Evolutionary conservation across 345 rosid species (phyloP).

Genomic region (Limnanthes douglasii): DNA sequence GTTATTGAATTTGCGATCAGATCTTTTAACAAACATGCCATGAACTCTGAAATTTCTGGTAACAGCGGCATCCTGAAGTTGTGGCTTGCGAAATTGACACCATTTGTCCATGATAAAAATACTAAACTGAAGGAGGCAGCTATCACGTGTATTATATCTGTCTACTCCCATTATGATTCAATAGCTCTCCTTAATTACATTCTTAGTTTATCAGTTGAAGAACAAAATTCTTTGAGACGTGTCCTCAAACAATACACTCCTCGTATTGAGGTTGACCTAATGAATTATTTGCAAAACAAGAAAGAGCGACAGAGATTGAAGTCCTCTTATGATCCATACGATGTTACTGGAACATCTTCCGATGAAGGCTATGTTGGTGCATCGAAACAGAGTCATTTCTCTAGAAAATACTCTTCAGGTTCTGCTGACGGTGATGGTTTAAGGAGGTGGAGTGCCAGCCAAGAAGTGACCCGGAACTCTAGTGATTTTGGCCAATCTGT

Average conservation of each 20-base stretch:
- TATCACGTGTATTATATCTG: constrained; percentile 85
- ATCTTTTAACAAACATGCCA: constrained; percentile 75
- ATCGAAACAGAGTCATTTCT: constrained; percentile 53
- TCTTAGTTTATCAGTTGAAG: constrained; percentile 91
- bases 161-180: constrained; percentile 77
- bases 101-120: constrained; percentile 80
- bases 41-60: constrained; percentile 66
- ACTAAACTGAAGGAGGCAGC: constrained; percentile 91
- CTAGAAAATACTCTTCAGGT: constrained; percentile 75
- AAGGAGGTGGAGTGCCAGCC: constrained; percentile 77
- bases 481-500: constrained; percentile 30
- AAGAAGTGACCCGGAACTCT: constrained; percentile 36
- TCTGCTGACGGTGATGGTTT: constrained; percentile 65
- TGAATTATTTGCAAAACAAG: constrained; percentile 90
- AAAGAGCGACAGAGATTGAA: constrained; percentile 84
- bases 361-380: constrained; percentile 68
- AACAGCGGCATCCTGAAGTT: constrained; percentile 81
- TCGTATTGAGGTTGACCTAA: constrained; percentile 92
- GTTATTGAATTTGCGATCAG: constrained; percentile 86
- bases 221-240: constrained; percentile 89
- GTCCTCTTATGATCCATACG: constrained; percentile 76
- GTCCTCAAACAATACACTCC: constrained; percentile 89
- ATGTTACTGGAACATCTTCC: constrained; percentile 84
- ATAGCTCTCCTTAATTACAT: constrained; percentile 84
- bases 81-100: constrained; percentile 90